phyloP scores from a whole-genome alignment of 2,329 filamentous ascomycete species.

The Aspergillus sp. region DNA sequence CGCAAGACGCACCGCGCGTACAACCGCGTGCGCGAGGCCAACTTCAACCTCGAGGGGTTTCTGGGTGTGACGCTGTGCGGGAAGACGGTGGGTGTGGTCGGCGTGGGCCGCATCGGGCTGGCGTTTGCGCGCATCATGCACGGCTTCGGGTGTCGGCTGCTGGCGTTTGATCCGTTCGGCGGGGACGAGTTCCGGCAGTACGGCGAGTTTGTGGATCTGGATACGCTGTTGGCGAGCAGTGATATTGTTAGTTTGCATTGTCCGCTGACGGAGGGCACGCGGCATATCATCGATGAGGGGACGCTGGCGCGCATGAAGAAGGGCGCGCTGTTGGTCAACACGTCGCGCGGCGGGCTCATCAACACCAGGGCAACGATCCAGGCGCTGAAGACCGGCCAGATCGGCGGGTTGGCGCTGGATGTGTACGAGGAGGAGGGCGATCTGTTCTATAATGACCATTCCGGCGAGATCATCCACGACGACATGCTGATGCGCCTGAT shows the following conservation, averaged over 20 bases:
- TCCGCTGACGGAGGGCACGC: slow-evolving; percentile 59
- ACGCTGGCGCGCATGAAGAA: slow-evolving; percentile 57
- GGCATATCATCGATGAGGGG: slow-evolving; percentile 57
- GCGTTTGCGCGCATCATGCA: slow-evolving; percentile 60
- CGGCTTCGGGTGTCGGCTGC: slow-evolving; percentile 62
- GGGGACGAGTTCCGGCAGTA: slow-evolving; percentile 47
- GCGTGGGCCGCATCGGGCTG: slow-evolving; percentile 64
- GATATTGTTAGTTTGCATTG: slow-evolving; percentile 67
- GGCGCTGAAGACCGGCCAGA: slow-evolving; percentile 58
- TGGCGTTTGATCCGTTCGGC: slow-evolving; percentile 60
- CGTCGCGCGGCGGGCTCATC: slow-evolving; percentile 64
- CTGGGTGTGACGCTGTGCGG: slow-evolving; percentile 59
- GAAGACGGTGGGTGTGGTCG: slow-evolving; percentile 65
- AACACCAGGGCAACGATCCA: slow-evolving; percentile 59
- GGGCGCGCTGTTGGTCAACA: slow-evolving; percentile 62
- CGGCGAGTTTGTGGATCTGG: slow-evolving; percentile 54
- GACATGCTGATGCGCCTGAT: slow-evolving; percentile 64
- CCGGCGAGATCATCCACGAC: slow-evolving; percentile 63
- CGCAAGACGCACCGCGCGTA: slow-evolving; percentile 66
- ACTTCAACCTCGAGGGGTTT: slow-evolving; percentile 62
- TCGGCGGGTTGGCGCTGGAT: slow-evolving; percentile 64
- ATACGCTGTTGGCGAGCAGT: slow-evolving; percentile 53
- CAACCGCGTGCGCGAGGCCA: slow-evolving; percentile 66
- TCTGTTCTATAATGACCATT: slow-evolving; percentile 66
- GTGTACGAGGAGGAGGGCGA: slow-evolving; percentile 63